Base-by-base conservation (phyloP, 2,329 filamentous ascomycete genomes). In the Calonectria pauciramosa region DNA sequence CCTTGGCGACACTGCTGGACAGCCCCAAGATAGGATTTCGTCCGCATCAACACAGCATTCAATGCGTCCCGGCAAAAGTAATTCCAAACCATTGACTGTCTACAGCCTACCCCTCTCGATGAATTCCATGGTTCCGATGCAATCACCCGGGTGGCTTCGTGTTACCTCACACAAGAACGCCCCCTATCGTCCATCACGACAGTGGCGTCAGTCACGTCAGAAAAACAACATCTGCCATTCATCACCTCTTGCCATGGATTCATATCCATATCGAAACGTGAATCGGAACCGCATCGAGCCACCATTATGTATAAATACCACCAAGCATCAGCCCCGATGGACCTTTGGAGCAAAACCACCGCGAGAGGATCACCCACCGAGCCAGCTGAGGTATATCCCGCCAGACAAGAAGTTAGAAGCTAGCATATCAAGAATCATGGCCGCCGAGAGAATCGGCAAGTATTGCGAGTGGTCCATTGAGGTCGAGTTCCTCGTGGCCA, bases 401-500 rank as follows among this genome's bases (percentile, higher is more conserved):
- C 38, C 49, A 16, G 28, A 28, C 9, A 30, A 28, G 11, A 60
- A n/a, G 20, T 32, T 32, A 13, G 30, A 41, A 13, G 8, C 36
- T 52, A 23, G 2, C n/a, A 9, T 51, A 34, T 11, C 4, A 32
- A 26, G 9, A 18, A 20, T 20, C 11, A 47, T 60, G 51, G n/a
- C 65, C 32, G 23, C 44, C 2, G 32, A 56, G 10, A 16, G 41
- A 9, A 18, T 54, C 14, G 54, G 56, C 7, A 44, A 75, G n/a
- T 67, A 73, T 8, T 28, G 74, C 20, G 68, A 75, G 47, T 81
- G 75, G 71, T 71, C 65, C 68, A 66, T 81, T 64, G 77, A 79
- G 30, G 54, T 82, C 63, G 79, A 82, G 23, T 80, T 80, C 41
- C 70, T 82, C 34, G 79, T 82, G 18, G 79, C 79, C 67, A 74